Evolutionary conservation across 2,329 filamentous ascomycete genomes (phyloP).

Genomic region (Sporothrix schenckii): DNA sequence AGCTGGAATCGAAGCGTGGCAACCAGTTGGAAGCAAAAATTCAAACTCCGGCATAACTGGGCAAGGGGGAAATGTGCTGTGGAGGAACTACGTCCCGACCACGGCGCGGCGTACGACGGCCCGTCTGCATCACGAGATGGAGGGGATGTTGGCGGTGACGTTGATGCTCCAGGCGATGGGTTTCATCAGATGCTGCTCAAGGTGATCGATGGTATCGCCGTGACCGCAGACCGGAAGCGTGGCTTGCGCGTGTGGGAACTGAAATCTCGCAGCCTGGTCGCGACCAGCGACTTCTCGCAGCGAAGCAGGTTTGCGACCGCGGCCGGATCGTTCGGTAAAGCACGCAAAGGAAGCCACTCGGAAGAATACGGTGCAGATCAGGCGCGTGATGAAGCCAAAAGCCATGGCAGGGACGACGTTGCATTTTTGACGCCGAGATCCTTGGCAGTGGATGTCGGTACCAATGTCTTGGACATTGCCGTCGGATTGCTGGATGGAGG

Average conservation of each 20-base stretch:
- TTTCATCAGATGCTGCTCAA: slow-evolving; percentile 68
- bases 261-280: slow-evolving; percentile 64
- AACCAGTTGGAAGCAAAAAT: slow-evolving; percentile 85
- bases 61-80: slow-evolving; percentile 77
- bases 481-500: slow-evolving; percentile 73
- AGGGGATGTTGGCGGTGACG: slow-evolving; percentile 33
- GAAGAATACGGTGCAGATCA: slow-evolving; percentile 6
- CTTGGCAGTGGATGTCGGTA: slow-evolving; percentile 63
- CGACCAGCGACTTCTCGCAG: slow-evolving; percentile 47
- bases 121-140: slow-evolving; percentile 17
- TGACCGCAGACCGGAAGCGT: slow-evolving; percentile 70
- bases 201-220: slow-evolving; percentile 73
- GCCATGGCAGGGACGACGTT: slow-evolving; percentile 24
- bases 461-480: slow-evolving; percentile 59
- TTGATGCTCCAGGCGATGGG: slow-evolving; percentile 23
- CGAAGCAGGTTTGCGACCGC: background rate
- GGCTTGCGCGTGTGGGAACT: slow-evolving; percentile 81
- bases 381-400: slow-evolving; percentile 33
- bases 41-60: slow-evolving; percentile 91
- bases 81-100: slow-evolving; percentile 64
- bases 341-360: background rate
- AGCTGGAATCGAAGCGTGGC: slow-evolving; percentile 36
- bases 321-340: background rate
- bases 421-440: slow-evolving; percentile 56
- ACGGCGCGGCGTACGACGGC: background rate